Percentiles rank a stretch among this genome's conserved stretches.
phyloP scores from a whole-genome alignment of 176 grass and related monocot genomes.

The Dactylis glomerata region DNA sequence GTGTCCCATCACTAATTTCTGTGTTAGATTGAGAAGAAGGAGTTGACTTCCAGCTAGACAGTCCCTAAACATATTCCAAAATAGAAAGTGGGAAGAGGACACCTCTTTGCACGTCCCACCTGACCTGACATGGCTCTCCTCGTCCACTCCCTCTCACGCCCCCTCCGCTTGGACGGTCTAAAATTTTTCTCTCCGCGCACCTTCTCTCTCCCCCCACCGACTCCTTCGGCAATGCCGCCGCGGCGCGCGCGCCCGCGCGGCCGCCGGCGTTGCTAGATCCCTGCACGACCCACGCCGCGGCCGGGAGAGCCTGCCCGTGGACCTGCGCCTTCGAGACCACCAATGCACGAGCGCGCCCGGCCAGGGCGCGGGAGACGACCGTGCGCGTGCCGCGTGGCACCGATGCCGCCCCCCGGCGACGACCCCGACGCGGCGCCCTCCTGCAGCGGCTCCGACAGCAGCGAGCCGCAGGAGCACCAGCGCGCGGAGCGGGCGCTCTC shows the following conservation, averaged over 20 bases:
- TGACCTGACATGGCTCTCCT: background rate
- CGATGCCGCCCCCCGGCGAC: slow-evolving; percentile 43
- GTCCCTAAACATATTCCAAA: background rate
- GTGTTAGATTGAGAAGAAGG: background rate
- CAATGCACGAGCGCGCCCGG: slow-evolving; percentile 42
- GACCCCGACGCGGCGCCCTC: slow-evolving; percentile 46
- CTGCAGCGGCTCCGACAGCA: slow-evolving; percentile 26
- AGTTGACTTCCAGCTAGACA: background rate
- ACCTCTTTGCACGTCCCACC: slow-evolving; percentile 41
- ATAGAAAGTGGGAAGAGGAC: slow-evolving; percentile 3
- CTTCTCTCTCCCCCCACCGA: slow-evolving; percentile 34
- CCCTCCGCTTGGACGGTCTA: slow-evolving; percentile 23
- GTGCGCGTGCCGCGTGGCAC: slow-evolving; percentile 51
- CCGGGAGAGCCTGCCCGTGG: slow-evolving; percentile 1
- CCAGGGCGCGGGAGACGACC: slow-evolving; percentile 27
- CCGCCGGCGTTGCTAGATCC: slow-evolving; percentile 37
- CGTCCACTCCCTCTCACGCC: slow-evolving; percentile 19
- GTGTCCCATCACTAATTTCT: background rate
- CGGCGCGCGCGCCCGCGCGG: slow-evolving; percentile 40
- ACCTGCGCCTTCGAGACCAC: slow-evolving; percentile 30
- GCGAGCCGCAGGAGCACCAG: background rate
- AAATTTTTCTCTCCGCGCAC: slow-evolving; percentile 28
- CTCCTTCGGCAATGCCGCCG: slow-evolving; percentile 50
- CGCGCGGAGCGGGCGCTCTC: slow-evolving; percentile 45
- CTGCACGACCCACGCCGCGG: slow-evolving; percentile 18